Evolutionary conservation across 805 yeast species (phyloP), one percentile per base, ranked within the genome.

Genomic region (Yueomyces sinensis): DNA sequence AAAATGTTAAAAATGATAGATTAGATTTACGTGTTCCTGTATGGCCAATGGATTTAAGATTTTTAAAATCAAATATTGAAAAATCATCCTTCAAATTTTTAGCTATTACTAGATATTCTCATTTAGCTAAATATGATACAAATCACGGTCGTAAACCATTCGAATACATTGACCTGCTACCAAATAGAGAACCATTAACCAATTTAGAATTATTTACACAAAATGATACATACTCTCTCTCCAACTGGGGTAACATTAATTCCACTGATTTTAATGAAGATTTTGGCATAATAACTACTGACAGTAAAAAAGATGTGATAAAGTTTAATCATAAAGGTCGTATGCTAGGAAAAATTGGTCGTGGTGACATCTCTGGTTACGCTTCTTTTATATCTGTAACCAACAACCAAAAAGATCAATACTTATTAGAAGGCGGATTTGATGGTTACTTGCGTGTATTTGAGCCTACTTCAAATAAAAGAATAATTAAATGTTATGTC

Each of bases 381-480:
- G 42, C 59, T 3, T 40, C 54, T 15, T 51, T 39, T 35, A 38
- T 55, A 15, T 35, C 41, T 24, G 36, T 50, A 9, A 23, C 34
- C 4, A 47, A 48, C 1, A 55, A 61, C 9, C 58, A 61, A 4
- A 63, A 65, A 9, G n/a, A n/a, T n/a, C n/a, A n/a, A n/a, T 50
- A 78, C 20, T 48, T 87, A 6, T 75, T 76, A 2, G 66, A 82
- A 15, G 96, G 94, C 30, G 94, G 95, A 0, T 66, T 87, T 17
- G 98, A 91, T 50, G 68, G 95, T 47, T 89, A 84, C 47, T 65
- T 83, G 19, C 69, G 95, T 38, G 82, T 82, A 3, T 89, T 71
- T 56, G 79, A 84, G 40, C 51, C 74, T 4, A 59, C 59, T 2
- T 58, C 74, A 1, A 66, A 93, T 34, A 70, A 71, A 30, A 62